A percentile compares a stretch with the other conserved stretches of the same genome.
Conservation (phyloP, 768 basidiomycete species). For the Termitomyces sp. region DNA sequence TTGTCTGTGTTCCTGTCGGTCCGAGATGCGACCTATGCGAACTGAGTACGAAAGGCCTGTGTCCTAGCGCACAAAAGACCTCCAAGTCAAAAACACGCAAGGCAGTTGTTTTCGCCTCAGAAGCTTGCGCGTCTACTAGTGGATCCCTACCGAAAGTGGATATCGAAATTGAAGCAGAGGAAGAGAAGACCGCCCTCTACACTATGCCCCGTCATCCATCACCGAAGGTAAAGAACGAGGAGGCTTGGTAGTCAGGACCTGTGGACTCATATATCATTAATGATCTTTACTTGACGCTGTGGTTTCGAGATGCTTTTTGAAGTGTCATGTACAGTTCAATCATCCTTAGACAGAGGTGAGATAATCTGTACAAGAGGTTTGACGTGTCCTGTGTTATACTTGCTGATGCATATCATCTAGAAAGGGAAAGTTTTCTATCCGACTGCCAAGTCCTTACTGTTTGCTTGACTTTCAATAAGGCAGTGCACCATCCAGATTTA, state of each 20-base stretch:
- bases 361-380: not conserved
- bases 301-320: not conserved
- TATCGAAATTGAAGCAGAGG: slow-evolving; percentile 26
- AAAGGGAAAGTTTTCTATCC: not conserved
- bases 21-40: slow-evolving; percentile 65
- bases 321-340: not conserved
- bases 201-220: not conserved
- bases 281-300: not conserved
- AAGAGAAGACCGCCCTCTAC: slow-evolving; percentile 8
- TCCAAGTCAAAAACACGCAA: slow-evolving; percentile 22
- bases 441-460: not conserved
- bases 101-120: slow-evolving; percentile 10
- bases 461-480: not conserved
- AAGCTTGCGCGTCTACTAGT: slow-evolving; percentile 2
- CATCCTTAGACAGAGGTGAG: not conserved
- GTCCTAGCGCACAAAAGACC: slow-evolving; percentile 52
- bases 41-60: slow-evolving; percentile 48
- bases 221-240: slow-evolving; percentile 1
- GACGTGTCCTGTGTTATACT: not conserved
- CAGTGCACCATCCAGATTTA: not conserved
- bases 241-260: slow-evolving; percentile 5
- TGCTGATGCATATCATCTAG: not conserved
- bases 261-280: not conserved
- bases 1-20: slow-evolving; percentile 58
- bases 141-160: slow-evolving; percentile 27